Evolutionary conservation across 2,329 filamentous ascomycete genomes (phyloP).

Genomic region (Pyricularia sp.): DNA sequence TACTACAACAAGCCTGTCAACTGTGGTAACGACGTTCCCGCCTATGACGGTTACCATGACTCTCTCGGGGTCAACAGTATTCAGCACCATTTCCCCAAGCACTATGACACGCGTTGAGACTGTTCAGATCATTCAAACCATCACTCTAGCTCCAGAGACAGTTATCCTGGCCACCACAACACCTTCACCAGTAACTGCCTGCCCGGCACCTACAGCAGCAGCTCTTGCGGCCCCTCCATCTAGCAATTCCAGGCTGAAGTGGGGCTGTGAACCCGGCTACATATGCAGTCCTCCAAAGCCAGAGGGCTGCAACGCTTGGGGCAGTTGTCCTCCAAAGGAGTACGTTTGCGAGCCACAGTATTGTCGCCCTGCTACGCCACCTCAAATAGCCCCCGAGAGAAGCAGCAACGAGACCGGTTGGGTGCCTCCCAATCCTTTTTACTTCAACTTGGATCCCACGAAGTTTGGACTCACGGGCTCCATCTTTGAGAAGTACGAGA

Average conservation of each 20-base stretch:
- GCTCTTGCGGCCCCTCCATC: neutral
- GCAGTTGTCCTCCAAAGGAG: constrained; percentile 30
- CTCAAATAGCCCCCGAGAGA: constrained; percentile 28
- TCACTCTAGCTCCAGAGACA: constrained; percentile 7
- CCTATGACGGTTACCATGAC: constrained; percentile 5
- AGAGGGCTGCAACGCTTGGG: constrained; percentile 40
- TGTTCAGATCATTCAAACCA: neutral
- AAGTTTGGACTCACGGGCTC: constrained; percentile 54
- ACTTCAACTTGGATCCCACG: constrained; percentile 55
- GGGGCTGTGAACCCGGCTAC: constrained; percentile 42
- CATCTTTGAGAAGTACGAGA: constrained; percentile 42
- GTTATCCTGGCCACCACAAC: constrained; percentile 18
- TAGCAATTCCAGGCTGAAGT: constrained; percentile 24
- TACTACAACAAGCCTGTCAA: constrained; percentile 4
- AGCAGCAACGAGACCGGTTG: constrained; percentile 32
- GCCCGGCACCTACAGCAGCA: constrained; percentile 29
- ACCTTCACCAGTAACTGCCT: constrained; percentile 26
- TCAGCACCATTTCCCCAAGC: constrained; percentile 6
- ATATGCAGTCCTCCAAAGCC: constrained; percentile 45
- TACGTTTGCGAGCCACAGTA: constrained; percentile 35
- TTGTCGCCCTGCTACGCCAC: constrained; percentile 32
- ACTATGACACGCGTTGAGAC: constrained; percentile 3
- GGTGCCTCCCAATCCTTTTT: constrained; percentile 43
- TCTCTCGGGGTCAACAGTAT: constrained; percentile 4
- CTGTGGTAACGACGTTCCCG: neutral